Base-by-base conservation (phyloP, 2,329 filamentous ascomycete genomes). In the Plectosphaerella cucumerina region DNA sequence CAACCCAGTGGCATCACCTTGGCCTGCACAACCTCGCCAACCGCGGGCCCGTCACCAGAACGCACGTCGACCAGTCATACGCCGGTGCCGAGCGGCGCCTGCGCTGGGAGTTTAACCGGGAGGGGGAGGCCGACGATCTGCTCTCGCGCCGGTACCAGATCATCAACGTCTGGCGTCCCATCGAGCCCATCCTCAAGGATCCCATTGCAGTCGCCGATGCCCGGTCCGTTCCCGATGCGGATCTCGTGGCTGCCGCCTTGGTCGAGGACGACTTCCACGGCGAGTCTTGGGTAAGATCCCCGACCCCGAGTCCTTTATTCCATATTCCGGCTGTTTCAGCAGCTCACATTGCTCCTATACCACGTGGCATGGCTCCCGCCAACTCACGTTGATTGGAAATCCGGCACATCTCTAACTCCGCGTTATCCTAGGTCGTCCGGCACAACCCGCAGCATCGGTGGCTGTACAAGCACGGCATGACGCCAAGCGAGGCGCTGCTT, bases 1-100 rank as follows among this genome's bases (percentile, higher is more conserved):
- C 69, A 6, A 66, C 70, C 3, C 62, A 73, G 50, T 90, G 86
- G 85, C 81, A 84, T 62, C 87, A 86, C 59, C 65, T 86, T 71
- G 81, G 84, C 71, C 50, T 82, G 75, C 21, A 85, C 80, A 84
- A 79, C 64, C 59, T 77, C 75, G 46, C 69, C 60, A 73, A 47
- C 81, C 89, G 64, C 76, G 81, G 58, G 17, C 62, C 62, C 6
- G 58, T 64, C 43, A 59, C 56, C 31, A 55, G 57, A 17, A 58
- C 58, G 4, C 80, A 83, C 61, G 78, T 82, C 57, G 80, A 82
- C 60, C 78, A 82, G 60, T 76, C 76, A 2, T 78, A 78, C 62
- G 31, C 55, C 3, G 74, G 74, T 1, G 67, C 73, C 4, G 60
- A 62, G 49, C 53, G 53, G 10, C 50, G 56, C 3, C 44, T 61